Evolutionary conservation across 345 rosid genomes (phyloP), one percentile per base, ranked within the genome.

Genomic region (Luvunga scandens): DNA sequence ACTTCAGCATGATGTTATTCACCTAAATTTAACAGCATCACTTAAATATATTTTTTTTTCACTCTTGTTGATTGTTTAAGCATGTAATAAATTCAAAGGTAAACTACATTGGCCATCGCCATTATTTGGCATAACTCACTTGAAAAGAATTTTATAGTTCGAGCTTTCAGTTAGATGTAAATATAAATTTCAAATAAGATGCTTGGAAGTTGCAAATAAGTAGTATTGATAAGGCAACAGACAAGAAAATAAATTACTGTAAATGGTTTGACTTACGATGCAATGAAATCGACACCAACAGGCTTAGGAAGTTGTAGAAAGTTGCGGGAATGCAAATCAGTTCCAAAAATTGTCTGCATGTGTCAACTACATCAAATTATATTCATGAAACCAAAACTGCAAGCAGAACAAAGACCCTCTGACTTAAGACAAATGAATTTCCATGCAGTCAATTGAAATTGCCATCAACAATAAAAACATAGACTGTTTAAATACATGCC

Each of bases 271-370:
- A 87, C 99, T 80, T 85, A 95, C 98, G 97, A 93, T 75, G 98
- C 98, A 6, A 95, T 93, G 27, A 95, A 95, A 90, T 95, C 99
- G 25, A 95, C 97, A 28, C 95, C 98, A 19, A 86, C 90, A 36
- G 99, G 95, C 89, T 91, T 93, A 13, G 97, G 98, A 82, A 95
- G 97, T 86, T 92, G 98, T 71, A 95, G 68, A 80, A 87, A 93
- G 60, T 89, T 75, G 39, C 99, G 92, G 69, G 96, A 90, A 83
- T 90, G 90, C 86, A 95, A 83, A 83, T 95, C 98, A 77, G 98
- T 88, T 34, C 92, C 97, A 88, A 92, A 93, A 71, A 95, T 94
- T 6, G 98, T 92, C 99, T 95, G 88, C 83, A 84, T 8, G 18
- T 48, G 61, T 62, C 66, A 81, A 76, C 16, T 66, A 69, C 4